These are phyloP conservation scores for Lasiosphaeris hirsuta DNA, from an alignment of 495 filamentous ascomycete genomes.

Conservation along the genomic window DNA sequence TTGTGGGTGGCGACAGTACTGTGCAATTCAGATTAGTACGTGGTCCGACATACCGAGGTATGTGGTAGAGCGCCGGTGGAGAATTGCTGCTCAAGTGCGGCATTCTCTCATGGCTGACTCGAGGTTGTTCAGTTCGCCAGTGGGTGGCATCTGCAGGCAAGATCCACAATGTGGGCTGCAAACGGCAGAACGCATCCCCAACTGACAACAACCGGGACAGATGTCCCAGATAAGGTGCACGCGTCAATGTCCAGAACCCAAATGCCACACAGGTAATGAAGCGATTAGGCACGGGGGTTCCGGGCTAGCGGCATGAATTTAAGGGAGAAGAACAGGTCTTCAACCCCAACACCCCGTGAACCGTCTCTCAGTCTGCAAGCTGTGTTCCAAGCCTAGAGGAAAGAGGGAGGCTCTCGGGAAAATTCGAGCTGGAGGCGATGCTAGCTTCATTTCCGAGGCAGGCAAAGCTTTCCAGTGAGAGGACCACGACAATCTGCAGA, in stretches of 20 bases:
- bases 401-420: slow-evolving; percentile 59
- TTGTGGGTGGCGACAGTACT: slow-evolving; percentile 85
- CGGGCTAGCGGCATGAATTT: slow-evolving; percentile 61
- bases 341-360: slow-evolving; percentile 74
- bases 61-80: slow-evolving; percentile 76
- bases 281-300: slow-evolving; percentile 38
- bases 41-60: slow-evolving; percentile 62
- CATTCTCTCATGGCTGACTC: slow-evolving; percentile 91
- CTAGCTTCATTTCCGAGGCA: slow-evolving; percentile 20
- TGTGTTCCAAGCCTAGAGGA: slow-evolving; percentile 41
- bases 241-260: neutral
- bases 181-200: slow-evolving; percentile 21
- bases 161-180: neutral
- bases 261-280: neutral
- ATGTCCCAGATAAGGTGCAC: slow-evolving; percentile 2
- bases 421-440: slow-evolving; percentile 75
- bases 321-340: slow-evolving; percentile 70
- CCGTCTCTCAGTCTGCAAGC: slow-evolving; percentile 51
- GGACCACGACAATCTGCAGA: slow-evolving; percentile 67
- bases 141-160: too few relatives aligned
- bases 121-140: slow-evolving; percentile 44
- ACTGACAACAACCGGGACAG: slow-evolving; percentile 16
- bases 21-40: slow-evolving; percentile 56
- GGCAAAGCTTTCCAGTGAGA: slow-evolving; percentile 67
- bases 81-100: slow-evolving; percentile 82